Base-by-base conservation (phyloP, 441 rosid species). In the Erodium chrysanthum region DNA sequence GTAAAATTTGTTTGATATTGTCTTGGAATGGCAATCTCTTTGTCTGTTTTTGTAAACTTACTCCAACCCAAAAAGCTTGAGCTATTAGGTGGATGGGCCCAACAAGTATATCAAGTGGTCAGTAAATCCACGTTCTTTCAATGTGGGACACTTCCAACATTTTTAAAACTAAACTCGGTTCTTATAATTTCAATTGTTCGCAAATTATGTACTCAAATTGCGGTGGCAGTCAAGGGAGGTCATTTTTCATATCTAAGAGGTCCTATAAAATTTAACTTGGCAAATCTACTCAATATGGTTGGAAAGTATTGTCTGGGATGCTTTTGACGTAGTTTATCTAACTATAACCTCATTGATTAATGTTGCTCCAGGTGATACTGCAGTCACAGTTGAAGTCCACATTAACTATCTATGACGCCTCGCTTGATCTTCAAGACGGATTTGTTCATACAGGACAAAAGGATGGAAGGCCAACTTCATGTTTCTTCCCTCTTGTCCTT, bases 351-450 rank as follows among this genome's bases (percentile, higher is more conserved):
- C 35, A 11, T 56, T 48, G 59, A 29, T 66, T 59, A 66, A 35
- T 61, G 63, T 70, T 59, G 54, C 67, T 74, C 64, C 86, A 95
- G 99, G 95, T 95, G 76, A 90, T 83, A 73, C 81, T 92, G 56
- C 97, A 92, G 75, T 95, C 97, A 15, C 93, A 88, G 79, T 90
- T 95, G 76, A 95, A 92, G 79, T 96, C 99, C 75, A 79, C 86
- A 59, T 79, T 90, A 80, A 87, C 88, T 42, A 81, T 95, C 66
- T 76, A 78, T 69, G 98, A 95, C 83, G 89, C 96, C 70, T 90
- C 97, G 91, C 95, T 95, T 76, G 95, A 92, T 73, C 97, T 90
- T 77, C 95, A 92, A 88, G 91, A 82, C 78, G 99, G 97, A 68
- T 90, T 95, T 81, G 75, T 83, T 74, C 97, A 90, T 75, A 75